Conservation (phyloP, 2,329 filamentous ascomycete species). For the Aspergillus sp. region DNA sequence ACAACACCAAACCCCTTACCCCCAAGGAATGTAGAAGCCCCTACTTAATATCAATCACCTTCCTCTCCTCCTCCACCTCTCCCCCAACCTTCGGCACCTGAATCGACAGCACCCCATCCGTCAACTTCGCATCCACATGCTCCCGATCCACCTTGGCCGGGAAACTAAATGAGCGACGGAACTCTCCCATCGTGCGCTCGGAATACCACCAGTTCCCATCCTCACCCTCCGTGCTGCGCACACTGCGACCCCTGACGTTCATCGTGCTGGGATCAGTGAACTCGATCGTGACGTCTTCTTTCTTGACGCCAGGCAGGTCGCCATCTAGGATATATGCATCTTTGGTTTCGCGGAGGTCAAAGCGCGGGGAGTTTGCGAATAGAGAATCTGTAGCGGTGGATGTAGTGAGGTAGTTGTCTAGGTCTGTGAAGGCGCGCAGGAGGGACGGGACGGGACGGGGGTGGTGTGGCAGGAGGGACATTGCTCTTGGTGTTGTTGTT, state of each 20-base stretch:
- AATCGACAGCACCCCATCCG: slow-evolving; percentile 61
- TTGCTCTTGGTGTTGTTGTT: not conserved
- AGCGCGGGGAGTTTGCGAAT: slow-evolving; percentile 30
- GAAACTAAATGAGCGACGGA: slow-evolving; percentile 62
- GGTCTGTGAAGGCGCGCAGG: not conserved
- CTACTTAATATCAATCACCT: not conserved
- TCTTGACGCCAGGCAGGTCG: slow-evolving; percentile 48
- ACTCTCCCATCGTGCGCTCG: slow-evolving; percentile 61
- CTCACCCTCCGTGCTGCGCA: not conserved
- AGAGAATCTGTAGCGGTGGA: not conserved
- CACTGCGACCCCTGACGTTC: slow-evolving; percentile 41
- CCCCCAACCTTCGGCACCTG: slow-evolving; percentile 56
- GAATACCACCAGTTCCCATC: slow-evolving; percentile 50
- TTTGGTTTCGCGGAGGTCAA: slow-evolving; percentile 47
- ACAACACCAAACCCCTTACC: not conserved
- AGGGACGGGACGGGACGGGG: not conserved
- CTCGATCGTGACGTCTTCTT: slow-evolving; percentile 48
- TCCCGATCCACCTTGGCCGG: slow-evolving; percentile 61
- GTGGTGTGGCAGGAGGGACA: not conserved
- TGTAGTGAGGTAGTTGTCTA: not conserved
- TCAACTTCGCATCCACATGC: slow-evolving; percentile 60
- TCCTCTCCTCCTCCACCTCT: not conserved
- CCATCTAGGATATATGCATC: slow-evolving; percentile 48
- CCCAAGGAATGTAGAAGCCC: not conserved
- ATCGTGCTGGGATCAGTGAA: slow-evolving; percentile 49